These are phyloP conservation scores for Zygoascus flipseniorum DNA, from an alignment of 805 yeast species.

Conservation along the genomic window DNA sequence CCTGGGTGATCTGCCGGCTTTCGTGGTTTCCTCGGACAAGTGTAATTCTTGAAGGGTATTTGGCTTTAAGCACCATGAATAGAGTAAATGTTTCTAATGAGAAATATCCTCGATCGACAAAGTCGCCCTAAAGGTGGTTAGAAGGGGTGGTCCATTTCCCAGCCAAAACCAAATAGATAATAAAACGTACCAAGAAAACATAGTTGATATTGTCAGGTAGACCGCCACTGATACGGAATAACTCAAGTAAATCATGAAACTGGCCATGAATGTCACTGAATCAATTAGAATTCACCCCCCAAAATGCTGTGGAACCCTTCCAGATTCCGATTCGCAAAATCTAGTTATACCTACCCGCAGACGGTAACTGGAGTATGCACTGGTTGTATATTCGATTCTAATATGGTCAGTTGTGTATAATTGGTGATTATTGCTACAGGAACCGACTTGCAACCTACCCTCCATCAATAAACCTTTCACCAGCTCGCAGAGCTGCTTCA, in stretches of 20 bases:
- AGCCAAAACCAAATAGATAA: neutral
- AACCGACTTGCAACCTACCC: conserved; percentile 17
- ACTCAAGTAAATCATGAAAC: conserved; percentile 86
- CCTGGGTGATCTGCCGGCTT: conserved; percentile 96
- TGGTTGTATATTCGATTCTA: conserved; percentile 86
- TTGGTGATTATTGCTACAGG: neutral
- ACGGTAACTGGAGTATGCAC: conserved; percentile 91
- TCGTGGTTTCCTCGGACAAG: conserved; percentile 97
- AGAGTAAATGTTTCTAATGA: conserved; percentile 89
- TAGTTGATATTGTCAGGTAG: conserved; percentile 77
- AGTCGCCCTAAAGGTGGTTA: conserved; percentile 53
- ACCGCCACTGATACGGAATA: conserved; percentile 88
- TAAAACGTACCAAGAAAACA: conserved; percentile 45
- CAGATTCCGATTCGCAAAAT: neutral
- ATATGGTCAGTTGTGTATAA: neutral
- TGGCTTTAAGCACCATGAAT: conserved; percentile 86
- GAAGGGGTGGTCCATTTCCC: neutral
- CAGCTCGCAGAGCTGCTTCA: conserved; percentile 93
- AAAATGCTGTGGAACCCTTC: neutral
- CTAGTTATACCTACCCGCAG: conserved; percentile 40
- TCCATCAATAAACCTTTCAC: conserved; percentile 94
- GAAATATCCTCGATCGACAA: conserved; percentile 97
- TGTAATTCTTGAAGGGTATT: conserved; percentile 76
- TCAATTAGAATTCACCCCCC: neutral
- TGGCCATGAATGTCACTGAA: conserved; percentile 85